phyloP scores from a whole-genome alignment of 352 stramenopile species.

The Phytopythium oedochilum region DNA sequence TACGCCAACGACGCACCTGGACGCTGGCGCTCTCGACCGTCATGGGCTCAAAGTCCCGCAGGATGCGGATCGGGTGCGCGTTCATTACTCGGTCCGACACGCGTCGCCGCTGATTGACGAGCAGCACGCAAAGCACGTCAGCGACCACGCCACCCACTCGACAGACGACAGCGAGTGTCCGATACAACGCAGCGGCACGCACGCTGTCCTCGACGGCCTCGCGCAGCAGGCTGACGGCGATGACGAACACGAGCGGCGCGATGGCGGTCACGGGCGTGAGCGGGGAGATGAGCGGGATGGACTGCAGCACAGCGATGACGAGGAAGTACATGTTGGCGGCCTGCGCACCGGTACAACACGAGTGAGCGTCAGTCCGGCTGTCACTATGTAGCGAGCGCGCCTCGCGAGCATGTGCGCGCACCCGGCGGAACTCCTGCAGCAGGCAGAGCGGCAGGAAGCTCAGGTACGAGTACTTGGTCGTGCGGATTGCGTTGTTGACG shows the following conservation, averaged over 20 bases:
- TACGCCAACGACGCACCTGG: constrained; percentile 25
- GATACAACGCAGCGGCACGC: no score
- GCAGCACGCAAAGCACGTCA: no score
- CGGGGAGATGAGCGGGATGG: constrained; percentile 74
- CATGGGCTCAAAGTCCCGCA: constrained; percentile 59
- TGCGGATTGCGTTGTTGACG: constrained; percentile 80
- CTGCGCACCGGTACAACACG: constrained; percentile 51
- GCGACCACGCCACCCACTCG: no score
- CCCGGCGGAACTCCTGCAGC: constrained; percentile 82
- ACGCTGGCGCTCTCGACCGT: constrained; percentile 71
- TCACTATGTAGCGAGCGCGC: no score
- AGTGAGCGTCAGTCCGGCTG: neutral
- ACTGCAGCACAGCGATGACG: constrained; percentile 90
- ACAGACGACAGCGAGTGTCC: no score
- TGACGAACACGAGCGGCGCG: constrained; percentile 75
- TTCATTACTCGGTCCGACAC: constrained; percentile 60
- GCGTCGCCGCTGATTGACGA: constrained; percentile 54
- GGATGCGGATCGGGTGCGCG: constrained; percentile 39
- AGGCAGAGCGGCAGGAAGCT: constrained; percentile 72
- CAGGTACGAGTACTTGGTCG: constrained; percentile 88
- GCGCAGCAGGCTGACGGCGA: constrained; percentile 70
- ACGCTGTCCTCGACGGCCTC: constrained; percentile 81
- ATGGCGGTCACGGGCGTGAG: constrained; percentile 72
- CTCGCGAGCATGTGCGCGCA: constrained; percentile 8
- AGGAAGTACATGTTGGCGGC: constrained; percentile 95